Base-by-base conservation (phyloP, 2,329 filamentous ascomycete species). In the Colletotrichum simmondsii region DNA sequence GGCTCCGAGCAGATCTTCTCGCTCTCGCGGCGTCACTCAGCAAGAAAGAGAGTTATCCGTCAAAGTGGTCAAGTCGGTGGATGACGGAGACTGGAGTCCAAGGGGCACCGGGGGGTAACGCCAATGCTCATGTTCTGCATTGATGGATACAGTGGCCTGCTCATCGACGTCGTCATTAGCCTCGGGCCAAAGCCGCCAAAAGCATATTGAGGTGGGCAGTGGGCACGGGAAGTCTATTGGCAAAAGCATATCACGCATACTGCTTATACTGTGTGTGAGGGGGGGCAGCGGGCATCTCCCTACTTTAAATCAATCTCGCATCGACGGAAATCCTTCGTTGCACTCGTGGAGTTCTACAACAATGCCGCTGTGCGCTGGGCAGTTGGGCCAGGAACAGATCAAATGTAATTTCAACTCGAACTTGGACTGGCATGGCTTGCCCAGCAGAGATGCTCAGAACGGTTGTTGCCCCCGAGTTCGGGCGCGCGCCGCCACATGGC, bases 191-290 rank as follows among this genome's bases (percentile, higher is more conserved):
- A 62, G 37, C 37, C 37, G 37, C 37, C 37, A 19, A 42, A 42
- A 42, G 54, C 35, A 58, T 19, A 49, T 35, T 53, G 49, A 24
- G 52, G 26, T 49, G 42, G 42, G 42, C 42, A 49, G 64, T 63
- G 64, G 69, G 69, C 64, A 68, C 69, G 64, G 58, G 69, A 71
- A 71, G 64, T 62, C 28, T 63, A 68, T 71, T 56, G 54, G 53
- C 61, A 53, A 30, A 66, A 8, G 54, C 53, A 58, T 67, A 37
- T 28, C 65, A 32, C 30, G 30, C 24, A 30, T 22, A 7, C 42
- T 49, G 42, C 42, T 49, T n/a, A 49, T n/a, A 49, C 42, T 49
- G 42, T 49, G 42, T 11, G 42, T 19, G 42, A 19, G 42, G 42
- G 42, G 5, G 58, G 53, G 42, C 26, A 26, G 70, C 12, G 53